Percentiles rank a stretch among this genome's conserved stretches.
Evolutionary conservation across 345 rosid genomes (phyloP).

Genomic region (Camelina hispida): DNA sequence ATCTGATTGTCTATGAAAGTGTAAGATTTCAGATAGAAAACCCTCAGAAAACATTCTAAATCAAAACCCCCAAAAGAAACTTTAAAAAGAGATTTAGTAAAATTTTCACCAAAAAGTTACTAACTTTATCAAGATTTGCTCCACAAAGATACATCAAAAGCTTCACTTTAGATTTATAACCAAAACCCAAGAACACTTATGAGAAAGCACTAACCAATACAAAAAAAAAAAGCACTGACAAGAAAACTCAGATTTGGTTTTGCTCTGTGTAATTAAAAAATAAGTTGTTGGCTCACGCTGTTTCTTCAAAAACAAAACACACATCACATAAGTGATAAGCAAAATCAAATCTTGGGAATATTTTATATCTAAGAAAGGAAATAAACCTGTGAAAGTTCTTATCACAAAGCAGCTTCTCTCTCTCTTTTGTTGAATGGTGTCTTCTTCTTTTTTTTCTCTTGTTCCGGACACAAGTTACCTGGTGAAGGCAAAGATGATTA

Average conservation of each 20-base stretch:
- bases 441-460: not conserved
- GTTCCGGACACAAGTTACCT: slow-evolving; percentile 20
- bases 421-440: slow-evolving; percentile 8
- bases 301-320: not conserved
- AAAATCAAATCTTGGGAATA: not conserved
- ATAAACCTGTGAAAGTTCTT: not conserved
- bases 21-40: not conserved
- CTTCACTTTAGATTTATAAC: slow-evolving; percentile 33
- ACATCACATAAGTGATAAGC: not conserved
- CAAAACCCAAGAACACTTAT: slow-evolving; percentile 33
- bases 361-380: not conserved
- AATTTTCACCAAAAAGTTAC: slow-evolving; percentile 38
- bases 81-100: slow-evolving; percentile 4
- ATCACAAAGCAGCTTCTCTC: slow-evolving; percentile 29
- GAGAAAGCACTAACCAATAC: slow-evolving; percentile 20
- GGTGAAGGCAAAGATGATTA: slow-evolving; percentile 24
- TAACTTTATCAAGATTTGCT: slow-evolving; percentile 46
- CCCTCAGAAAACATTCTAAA: slow-evolving; percentile 24
- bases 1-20: not conserved
- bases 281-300: not conserved
- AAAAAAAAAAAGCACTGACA: not conserved
- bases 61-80: slow-evolving; percentile 11
- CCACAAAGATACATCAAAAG: slow-evolving; percentile 21
- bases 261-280: not conserved
- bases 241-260: not conserved